phyloP scores from a whole-genome alignment of 116 monocot genomes.

The Dioscorea cayenensis region DNA sequence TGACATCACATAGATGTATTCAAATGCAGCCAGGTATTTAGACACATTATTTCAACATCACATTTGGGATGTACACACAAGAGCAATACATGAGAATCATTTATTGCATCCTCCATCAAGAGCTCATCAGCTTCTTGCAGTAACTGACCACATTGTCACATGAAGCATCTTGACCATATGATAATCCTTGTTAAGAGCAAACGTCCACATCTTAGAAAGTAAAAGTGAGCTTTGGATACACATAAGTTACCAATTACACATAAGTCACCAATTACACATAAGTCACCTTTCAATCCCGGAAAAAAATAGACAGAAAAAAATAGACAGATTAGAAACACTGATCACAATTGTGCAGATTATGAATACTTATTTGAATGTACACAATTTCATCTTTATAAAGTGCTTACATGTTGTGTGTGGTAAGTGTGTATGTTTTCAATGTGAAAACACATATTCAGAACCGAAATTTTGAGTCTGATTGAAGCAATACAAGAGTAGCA shows the following conservation, averaged over 20 bases:
- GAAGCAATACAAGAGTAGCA: too few species aligned
- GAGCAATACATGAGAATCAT: constrained; percentile 42
- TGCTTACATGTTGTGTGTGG: too few species aligned
- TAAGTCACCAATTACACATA: constrained; percentile 26
- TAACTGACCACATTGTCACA: constrained; percentile 54
- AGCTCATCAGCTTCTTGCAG: constrained; percentile 72
- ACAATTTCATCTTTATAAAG: too few species aligned
- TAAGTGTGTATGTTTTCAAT: too few species aligned
- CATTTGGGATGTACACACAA: constrained; percentile 1
- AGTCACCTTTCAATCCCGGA: constrained; percentile 30
- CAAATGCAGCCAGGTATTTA: too few species aligned
- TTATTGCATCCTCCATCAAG: constrained; percentile 85
- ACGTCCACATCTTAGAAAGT: constrained; percentile 66
- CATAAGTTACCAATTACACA: constrained; percentile 14
- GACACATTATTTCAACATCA: not conserved
- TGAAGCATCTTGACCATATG: constrained; percentile 56
- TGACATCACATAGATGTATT: not conserved
- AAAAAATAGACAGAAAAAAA: not conserved
- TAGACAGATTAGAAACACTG: too few species aligned
- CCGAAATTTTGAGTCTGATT: too few species aligned
- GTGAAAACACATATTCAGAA: too few species aligned
- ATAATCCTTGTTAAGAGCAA: constrained; percentile 54
- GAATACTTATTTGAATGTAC: too few species aligned
- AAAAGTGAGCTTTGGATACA: constrained; percentile 79
- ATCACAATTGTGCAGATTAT: too few species aligned